Evolutionary conservation across 164 flowering plant species (phyloP), one percentile per base, ranked within the genome.

Genomic region (Vitis cinerea): DNA sequence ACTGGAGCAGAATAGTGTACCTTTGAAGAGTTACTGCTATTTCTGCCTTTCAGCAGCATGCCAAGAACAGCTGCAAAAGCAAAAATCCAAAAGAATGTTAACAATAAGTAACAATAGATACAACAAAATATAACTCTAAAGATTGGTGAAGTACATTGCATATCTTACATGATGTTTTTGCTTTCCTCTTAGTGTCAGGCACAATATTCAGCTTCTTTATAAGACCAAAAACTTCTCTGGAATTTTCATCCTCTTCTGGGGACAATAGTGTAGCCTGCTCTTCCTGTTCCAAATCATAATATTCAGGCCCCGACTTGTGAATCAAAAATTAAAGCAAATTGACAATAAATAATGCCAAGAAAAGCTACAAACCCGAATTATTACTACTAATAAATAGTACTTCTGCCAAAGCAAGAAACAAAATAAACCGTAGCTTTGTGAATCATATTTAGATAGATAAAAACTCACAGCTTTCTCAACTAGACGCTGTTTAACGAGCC

Each of bases 191-290:
- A 19, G 74, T 71, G 19, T 84, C 85, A 48, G 90, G 90, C 47
- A 76, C 84, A 76, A 80, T 67, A 75, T 91, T 94, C 70, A 91
- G 77, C 83, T 95, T 91, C 84, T 84, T 93, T 78, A 95, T 93
- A 49, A 84, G 86, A 66, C 93, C 83, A 82, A 92, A 88, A 51
- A 93, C 86, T 85, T 91, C 96, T 75, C 85, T 86, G 27, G 92
- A 87, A 70, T 71, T 82, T 52, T 83, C 95, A 84, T 87, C 91
- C 67, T 83, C 89, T 15, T 77, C 81, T 59, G 92, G 90, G 51
- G 97, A 82, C 67, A 81, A 49, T 10, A 90, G 68, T 4, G 81
- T 63, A 15, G 74, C 66, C 50, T 74, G 72, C 51, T 83, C 80
- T 69, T 83, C 87, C 96, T 88, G 89, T 75, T 71, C 48, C 67